phyloP scores from a whole-genome alignment of 441 rosid species.

The Syzygium malaccense region DNA sequence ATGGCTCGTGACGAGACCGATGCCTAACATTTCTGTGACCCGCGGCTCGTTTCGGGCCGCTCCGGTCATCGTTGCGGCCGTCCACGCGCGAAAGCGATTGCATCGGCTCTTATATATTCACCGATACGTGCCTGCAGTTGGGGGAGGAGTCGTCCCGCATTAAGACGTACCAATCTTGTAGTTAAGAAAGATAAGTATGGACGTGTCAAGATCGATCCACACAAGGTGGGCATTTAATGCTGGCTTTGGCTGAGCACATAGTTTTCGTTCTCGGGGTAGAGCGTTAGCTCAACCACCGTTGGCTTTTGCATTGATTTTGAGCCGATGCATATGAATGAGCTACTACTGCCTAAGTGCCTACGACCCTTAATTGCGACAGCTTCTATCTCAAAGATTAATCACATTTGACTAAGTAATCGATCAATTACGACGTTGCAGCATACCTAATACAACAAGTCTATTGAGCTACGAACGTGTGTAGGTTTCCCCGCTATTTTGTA shows the following conservation, averaged over 20 bases:
- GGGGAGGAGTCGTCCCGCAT: background rate
- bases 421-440: background rate
- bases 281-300: background rate
- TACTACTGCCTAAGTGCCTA: background rate
- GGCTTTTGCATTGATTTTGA: background rate
- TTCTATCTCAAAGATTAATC: background rate
- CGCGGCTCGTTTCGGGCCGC: background rate
- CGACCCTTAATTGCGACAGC: background rate
- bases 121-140: background rate
- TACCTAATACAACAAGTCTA: background rate
- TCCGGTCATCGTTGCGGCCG: background rate
- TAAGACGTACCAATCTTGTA: background rate
- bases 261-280: background rate
- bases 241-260: background rate
- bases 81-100: background rate
- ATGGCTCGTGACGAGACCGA: background rate
- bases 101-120: background rate
- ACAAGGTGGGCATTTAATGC: background rate
- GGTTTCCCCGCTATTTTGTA: background rate
- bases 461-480: background rate
- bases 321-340: background rate
- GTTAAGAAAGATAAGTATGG: background rate
- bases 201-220: background rate
- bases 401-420: background rate
- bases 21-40: background rate